Evolutionary conservation across 1,284 basidiomycete species (phyloP).

Genomic region (Cryptococcus sp.): DNA sequence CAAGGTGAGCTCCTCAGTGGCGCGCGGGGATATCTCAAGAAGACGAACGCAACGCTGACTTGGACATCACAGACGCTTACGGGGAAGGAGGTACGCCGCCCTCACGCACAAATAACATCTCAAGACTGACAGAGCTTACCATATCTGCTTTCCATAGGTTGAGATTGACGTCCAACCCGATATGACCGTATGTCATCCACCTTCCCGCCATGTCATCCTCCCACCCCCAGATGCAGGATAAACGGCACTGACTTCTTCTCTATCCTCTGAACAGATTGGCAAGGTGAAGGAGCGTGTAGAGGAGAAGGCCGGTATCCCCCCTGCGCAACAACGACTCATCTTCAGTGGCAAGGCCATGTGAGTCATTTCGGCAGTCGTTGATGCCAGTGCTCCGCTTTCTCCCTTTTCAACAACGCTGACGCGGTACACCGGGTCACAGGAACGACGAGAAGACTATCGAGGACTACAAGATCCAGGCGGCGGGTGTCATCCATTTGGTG

Average conservation of each 20-base stretch:
- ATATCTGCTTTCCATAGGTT: conserved; percentile 26
- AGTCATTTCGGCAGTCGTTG: conserved; percentile 44
- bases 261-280: conserved; percentile 61
- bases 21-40: neutral
- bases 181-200: conserved; percentile 64
- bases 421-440: conserved; percentile 48
- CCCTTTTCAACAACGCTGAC: neutral
- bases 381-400: neutral
- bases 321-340: conserved; percentile 93
- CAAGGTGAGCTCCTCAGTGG: conserved; percentile 34
- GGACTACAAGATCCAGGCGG: conserved; percentile 75
- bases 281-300: conserved; percentile 99
- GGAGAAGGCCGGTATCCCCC: conserved; percentile 98
- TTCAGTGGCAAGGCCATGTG: conserved; percentile 94
- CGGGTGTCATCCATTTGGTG: conserved; percentile 85
- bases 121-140: neutral
- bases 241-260: neutral
- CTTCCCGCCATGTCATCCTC: neutral
- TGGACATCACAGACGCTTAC: conserved; percentile 32
- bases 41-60: neutral
- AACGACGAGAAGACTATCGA: conserved; percentile 81
- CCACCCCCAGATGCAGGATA: neutral
- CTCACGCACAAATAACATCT: conserved; percentile 1
- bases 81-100: conserved; percentile 38
- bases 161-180: conserved; percentile 93